phyloP scores from a whole-genome alignment of 495 filamentous ascomycete species.

The Elasticomyces elasticus region DNA sequence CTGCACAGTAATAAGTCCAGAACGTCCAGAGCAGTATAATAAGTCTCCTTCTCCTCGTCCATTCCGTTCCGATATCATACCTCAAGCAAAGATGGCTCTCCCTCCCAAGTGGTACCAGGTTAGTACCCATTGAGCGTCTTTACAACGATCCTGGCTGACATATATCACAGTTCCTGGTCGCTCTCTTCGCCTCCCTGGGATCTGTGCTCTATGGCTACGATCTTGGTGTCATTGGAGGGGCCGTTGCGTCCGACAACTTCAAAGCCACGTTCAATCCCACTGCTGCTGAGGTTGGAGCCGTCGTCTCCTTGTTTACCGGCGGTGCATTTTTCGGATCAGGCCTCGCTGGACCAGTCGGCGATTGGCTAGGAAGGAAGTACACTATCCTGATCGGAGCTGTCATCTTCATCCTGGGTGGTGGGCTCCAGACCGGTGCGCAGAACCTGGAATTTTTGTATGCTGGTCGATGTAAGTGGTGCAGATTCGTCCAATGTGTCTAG shows the following conservation, averaged over 20 bases:
- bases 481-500: too few species aligned
- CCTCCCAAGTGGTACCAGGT: slow-evolving; percentile 34
- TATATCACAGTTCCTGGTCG: slow-evolving; percentile 31
- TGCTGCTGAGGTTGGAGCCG: slow-evolving; percentile 50
- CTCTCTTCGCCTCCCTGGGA: slow-evolving; percentile 34
- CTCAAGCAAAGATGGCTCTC: slow-evolving; percentile 45
- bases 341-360: slow-evolving; percentile 40
- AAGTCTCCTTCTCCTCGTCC: too few species aligned
- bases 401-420: slow-evolving; percentile 32
- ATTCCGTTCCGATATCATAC: too few species aligned
- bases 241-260: slow-evolving; percentile 35
- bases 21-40: too few species aligned
- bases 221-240: slow-evolving; percentile 34
- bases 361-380: slow-evolving; percentile 37
- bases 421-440: slow-evolving; percentile 33
- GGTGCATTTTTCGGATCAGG: slow-evolving; percentile 48
- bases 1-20: too few species aligned
- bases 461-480: too few species aligned
- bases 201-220: slow-evolving; percentile 36
- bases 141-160: background rate
- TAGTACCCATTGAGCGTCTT: background rate
- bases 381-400: slow-evolving; percentile 39
- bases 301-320: slow-evolving; percentile 62
- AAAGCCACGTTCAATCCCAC: slow-evolving; percentile 40
- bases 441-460: slow-evolving; percentile 11